These are phyloP conservation scores for Eimeria maxima DNA, from an alignment of 169 alveolate genomes.

Conservation along the genomic window DNA sequence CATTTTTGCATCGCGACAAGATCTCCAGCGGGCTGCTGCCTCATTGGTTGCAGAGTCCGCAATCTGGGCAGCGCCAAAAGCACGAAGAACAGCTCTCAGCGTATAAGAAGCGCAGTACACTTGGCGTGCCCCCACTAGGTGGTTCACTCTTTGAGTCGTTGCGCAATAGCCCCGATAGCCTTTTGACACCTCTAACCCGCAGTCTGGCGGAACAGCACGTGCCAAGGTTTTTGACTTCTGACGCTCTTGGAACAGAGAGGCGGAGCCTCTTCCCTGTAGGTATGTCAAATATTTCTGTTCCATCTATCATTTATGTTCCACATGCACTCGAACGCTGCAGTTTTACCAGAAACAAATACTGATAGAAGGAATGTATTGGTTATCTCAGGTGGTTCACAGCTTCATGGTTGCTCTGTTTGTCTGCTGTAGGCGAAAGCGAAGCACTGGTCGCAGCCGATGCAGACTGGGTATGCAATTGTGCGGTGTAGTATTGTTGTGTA, in stretches of 20 bases:
- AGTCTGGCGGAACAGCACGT: slow-evolving; percentile 69
- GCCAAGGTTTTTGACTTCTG: slow-evolving; percentile 38
- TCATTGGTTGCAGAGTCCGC: slow-evolving; percentile 73
- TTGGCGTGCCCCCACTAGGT: slow-evolving; percentile 45
- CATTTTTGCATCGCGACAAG: slow-evolving; percentile 85
- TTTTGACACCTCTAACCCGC: slow-evolving; percentile 65
- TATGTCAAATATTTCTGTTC: slow-evolving; percentile 1
- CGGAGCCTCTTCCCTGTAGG: slow-evolving; percentile 64
- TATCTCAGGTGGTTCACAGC: background rate
- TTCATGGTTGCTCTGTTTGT: background rate
- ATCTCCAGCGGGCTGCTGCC: slow-evolving; percentile 72
- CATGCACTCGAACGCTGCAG: background rate
- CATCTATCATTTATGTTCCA: slow-evolving; percentile 13
- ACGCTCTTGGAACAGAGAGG: slow-evolving; percentile 43
- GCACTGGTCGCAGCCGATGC: slow-evolving; percentile 44
- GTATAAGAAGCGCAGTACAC: background rate
- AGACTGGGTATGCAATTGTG: slow-evolving; percentile 42
- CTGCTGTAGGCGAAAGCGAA: slow-evolving; percentile 31
- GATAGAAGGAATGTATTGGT: background rate
- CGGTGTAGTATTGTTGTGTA: background rate
- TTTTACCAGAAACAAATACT: background rate
- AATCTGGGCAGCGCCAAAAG: slow-evolving; percentile 29
- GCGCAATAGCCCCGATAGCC: slow-evolving; percentile 73
- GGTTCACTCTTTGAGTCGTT: slow-evolving; percentile 72
- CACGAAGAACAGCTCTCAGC: slow-evolving; percentile 30